Base-by-base conservation (phyloP, 495 filamentous ascomycete genomes). In the Xylaria nigripes region DNA sequence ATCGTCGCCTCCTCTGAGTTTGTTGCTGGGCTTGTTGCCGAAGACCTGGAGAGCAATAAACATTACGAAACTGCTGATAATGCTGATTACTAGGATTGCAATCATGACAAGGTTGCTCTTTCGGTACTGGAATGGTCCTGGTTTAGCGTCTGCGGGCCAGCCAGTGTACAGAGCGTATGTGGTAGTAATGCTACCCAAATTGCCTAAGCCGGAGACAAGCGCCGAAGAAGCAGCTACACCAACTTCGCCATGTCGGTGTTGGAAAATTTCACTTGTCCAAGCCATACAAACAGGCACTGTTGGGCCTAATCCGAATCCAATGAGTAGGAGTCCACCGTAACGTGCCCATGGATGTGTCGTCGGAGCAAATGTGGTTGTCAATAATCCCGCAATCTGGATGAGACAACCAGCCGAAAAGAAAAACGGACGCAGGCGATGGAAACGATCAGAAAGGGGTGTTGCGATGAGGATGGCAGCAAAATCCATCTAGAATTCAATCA, bases 271-370 rank as follows among this genome's bases (percentile, higher is more conserved):
- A 55, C 81, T 86, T 6, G 90, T 90, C 90, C 90, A 95, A 51
- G 89, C 85, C 89, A 95, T 95, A 63, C 84, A 89, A 65, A 89
- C 89, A 38, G 90, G 90, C 2, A 96, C 90, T 2, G 90, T 96
- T 12, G 90, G 90, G 6, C 90, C 90, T 6, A 96, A 82, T 3
- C 90, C 90, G 67, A 95, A 96, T 6, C 90, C 90, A 46, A 96
- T 84, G 64, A 96, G 83, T 16, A 96, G 71, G n/a, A 96, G 79
- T 1, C 90, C 90, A 34, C 85, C 87, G 67, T 96, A 96, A 13
- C 90, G 80, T 1, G 86, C 82, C 90, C 90, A 96, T 22, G 84
- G 81, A 65, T 85, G 84, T 19, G 68, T 62, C 23, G 77, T 70
- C 18, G 77, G 75, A 2, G 86, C 88, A 60, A 89, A 94, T 21